Evolutionary conservation across 495 filamentous ascomycete genomes (phyloP), one percentile per base, ranked within the genome.

Genomic region (Chaetomium tenue): DNA sequence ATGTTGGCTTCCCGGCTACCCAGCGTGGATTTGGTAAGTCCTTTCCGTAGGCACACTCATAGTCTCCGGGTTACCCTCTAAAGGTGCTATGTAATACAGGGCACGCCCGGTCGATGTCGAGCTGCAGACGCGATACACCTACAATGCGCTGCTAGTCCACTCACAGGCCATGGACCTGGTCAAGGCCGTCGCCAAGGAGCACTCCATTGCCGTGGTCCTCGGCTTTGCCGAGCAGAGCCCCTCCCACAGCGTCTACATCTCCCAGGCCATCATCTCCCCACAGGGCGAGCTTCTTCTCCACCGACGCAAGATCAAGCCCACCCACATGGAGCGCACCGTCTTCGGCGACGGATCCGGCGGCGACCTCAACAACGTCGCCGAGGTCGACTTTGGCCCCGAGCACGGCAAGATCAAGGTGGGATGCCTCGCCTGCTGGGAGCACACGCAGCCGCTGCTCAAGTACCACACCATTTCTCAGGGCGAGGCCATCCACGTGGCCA

Each of bases 361-460:
- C 26, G 30, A 39, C 26, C 18, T 54, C 2, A n/a, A 37, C 26
- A 37, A 39, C 28, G 53, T 55, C 53, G 30, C 53, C 12, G 18
- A 20, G 18, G 30, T 39, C 53, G 53, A 55, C 30, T 39, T 55
- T 18, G 53, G 53, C 18, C 22, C 51, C 26, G 51, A 54, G 26
- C 51, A 54, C 51, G 51, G 51, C 51, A 33, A 33, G 51, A 33
- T 54, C 26, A 39, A 22, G 53, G 18, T 55, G 4, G 53, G 53
- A 2, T 39, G 30, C 15, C 53, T 55, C 16, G 30, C 28, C 53
- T 55, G 53, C 28, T 55, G 53, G 53, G 53, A 55, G 53, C 28
- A 55, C 30, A 55, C 30, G 28, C 28, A 55, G 30, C 53, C 53
- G 53, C 30, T 55, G 2, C 53, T 55, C 28, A 55, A 55, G 53